Evolutionary conservation across 768 basidiomycete genomes (phyloP).

Genomic region (Grammothele lineata): DNA sequence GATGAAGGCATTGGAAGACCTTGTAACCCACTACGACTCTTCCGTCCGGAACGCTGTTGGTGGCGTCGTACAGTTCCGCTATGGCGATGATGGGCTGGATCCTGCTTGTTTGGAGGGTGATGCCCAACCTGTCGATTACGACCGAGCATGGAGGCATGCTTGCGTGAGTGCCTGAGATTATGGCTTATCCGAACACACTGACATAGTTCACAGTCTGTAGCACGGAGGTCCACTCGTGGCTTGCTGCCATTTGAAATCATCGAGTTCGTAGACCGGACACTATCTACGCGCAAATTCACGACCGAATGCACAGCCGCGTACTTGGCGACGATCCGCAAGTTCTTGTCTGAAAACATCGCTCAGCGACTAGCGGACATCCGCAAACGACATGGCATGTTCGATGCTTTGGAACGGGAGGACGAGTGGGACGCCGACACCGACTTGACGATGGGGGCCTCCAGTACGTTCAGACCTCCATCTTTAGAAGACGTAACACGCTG

Average conservation of each 20-base stretch:
- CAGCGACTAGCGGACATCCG: constrained; percentile 63
- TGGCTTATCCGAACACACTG: no score
- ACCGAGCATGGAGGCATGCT: constrained; percentile 84
- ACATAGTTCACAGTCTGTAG: constrained; percentile 48
- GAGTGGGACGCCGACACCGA: constrained; percentile 81
- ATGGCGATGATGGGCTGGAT: constrained; percentile 96
- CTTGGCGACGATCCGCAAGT: constrained; percentile 61
- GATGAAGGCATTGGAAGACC: constrained; percentile 98
- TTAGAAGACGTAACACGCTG: no score
- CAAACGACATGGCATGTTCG: constrained; percentile 74
- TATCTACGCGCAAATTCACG: constrained; percentile 55
- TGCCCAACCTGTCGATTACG: constrained; percentile 87
- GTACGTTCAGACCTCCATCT: constrained; percentile 30
- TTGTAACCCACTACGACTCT: constrained; percentile 93
- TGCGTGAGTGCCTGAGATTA: constrained; percentile 40
- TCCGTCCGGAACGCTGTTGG: constrained; percentile 94
- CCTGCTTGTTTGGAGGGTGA: constrained; percentile 96
- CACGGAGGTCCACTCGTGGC: constrained; percentile 51
- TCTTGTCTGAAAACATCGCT: constrained; percentile 65
- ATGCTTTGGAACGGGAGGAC: constrained; percentile 65
- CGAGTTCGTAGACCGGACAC: constrained; percentile 61
- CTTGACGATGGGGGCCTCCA: constrained; percentile 67
- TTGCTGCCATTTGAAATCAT: constrained; percentile 87
- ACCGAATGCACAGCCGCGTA: constrained; percentile 71
- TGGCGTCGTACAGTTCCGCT: constrained; percentile 94